A percentile compares a stretch with the other conserved stretches of the same genome.
phyloP scores from a whole-genome alignment of 2,329 filamentous ascomycete species.

The Colletotrichum orchidophilum region DNA sequence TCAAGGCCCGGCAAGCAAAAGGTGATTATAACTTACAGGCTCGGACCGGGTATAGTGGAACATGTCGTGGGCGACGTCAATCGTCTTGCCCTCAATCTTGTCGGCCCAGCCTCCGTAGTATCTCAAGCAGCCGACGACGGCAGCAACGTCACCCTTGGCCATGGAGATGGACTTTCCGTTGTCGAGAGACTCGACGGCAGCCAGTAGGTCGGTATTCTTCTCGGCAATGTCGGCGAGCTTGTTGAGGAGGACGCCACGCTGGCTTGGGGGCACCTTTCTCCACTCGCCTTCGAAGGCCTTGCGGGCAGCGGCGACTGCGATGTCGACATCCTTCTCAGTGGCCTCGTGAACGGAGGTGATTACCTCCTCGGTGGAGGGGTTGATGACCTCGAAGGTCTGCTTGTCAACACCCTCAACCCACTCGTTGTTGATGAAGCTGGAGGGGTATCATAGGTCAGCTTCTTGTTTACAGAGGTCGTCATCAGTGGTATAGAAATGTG shows the following conservation, averaged over 20 bases:
- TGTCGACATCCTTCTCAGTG: conserved; percentile 84
- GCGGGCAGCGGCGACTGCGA: conserved; percentile 86
- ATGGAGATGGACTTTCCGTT: conserved; percentile 84
- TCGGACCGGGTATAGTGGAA: conserved; percentile 87
- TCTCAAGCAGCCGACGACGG: conserved; percentile 76
- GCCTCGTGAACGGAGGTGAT: conserved; percentile 86
- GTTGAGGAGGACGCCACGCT: conserved; percentile 74
- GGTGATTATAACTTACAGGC: conserved; percentile 59
- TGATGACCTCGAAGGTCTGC: conserved; percentile 92
- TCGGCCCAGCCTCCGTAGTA: conserved; percentile 83
- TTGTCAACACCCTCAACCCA: conserved; percentile 86
- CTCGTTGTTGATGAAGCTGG: conserved; percentile 91
- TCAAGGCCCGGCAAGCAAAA: neutral
- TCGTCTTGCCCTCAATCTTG: conserved; percentile 89
- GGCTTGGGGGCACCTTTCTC: conserved; percentile 73
- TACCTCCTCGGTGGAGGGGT: conserved; percentile 85
- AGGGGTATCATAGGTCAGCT: neutral
- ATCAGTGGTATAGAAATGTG: neutral
- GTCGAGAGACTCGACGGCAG: conserved; percentile 86
- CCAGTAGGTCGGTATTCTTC: conserved; percentile 79
- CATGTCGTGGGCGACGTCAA: conserved; percentile 80
- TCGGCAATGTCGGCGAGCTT: conserved; percentile 86
- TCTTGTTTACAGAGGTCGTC: neutral
- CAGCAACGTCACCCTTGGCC: conserved; percentile 78
- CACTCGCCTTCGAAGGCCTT: conserved; percentile 83